Percentiles rank a stretch among this genome's conserved stretches.
phyloP scores from a whole-genome alignment of 805 yeast species.

The Myxozyma udenii region DNA sequence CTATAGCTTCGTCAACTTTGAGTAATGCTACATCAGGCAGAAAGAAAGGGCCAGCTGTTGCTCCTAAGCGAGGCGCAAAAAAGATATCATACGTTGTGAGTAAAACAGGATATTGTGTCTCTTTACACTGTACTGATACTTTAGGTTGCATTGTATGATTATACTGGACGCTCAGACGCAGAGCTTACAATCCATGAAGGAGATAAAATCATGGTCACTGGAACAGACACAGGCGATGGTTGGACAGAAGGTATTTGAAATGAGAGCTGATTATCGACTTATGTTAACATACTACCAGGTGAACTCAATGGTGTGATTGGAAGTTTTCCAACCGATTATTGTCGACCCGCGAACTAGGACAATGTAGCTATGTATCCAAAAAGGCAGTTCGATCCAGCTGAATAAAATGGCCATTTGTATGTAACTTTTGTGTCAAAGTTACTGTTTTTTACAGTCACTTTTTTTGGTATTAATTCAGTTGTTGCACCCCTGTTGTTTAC shows the following conservation, averaged over 20 bases:
- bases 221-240: conserved; percentile 72
- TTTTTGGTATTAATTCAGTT: conserved; percentile 1
- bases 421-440: not conserved
- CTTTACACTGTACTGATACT: no score
- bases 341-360: conserved; percentile 9
- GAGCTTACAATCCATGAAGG: conserved; percentile 73
- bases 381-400: not conserved
- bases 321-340: conserved; percentile 34
- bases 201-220: conserved; percentile 63
- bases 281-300: conserved; percentile 1
- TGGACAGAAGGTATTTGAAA: conserved; percentile 76
- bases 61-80: conserved; percentile 72
- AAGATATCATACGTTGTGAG: conserved; percentile 52
- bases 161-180: conserved; percentile 71
- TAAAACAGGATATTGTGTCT: not conserved
- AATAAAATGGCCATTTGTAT: not conserved
- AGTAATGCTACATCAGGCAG: conserved; percentile 31
- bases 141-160: conserved; percentile 66
- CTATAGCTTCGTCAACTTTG: conserved; percentile 29
- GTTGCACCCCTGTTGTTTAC: no score
- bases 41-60: conserved; percentile 72
- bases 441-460: not conserved
- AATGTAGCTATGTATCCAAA: not conserved
- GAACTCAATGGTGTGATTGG: conserved; percentile 32
- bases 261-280: not conserved